Percentiles rank a stretch among this genome's conserved stretches.
Conservation (phyloP, 768 basidiomycete species). For the Amanita inopinata region DNA sequence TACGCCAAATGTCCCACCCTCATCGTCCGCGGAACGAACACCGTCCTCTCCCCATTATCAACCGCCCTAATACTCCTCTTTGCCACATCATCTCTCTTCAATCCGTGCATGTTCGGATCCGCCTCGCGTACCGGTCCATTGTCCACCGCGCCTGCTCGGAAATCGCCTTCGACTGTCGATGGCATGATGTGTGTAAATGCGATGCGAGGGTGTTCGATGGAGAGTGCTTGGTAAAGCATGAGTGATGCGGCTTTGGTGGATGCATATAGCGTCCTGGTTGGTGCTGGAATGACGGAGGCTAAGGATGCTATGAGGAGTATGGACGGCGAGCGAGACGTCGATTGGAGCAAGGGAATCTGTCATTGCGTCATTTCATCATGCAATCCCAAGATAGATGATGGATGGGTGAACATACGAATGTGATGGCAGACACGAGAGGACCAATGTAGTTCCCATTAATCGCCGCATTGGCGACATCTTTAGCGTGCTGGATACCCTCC, state of each 20-base stretch:
- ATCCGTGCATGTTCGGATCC: constrained; percentile 47
- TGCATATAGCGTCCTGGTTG: constrained; percentile 76
- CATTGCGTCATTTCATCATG: neutral
- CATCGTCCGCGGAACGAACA: constrained; percentile 48
- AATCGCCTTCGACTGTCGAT: constrained; percentile 64
- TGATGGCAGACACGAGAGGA: constrained; percentile 56
- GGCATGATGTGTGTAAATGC: constrained; percentile 55
- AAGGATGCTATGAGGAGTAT: constrained; percentile 73
- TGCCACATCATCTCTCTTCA: constrained; percentile 55
- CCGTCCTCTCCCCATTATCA: constrained; percentile 43
- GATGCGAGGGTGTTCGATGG: constrained; percentile 71
- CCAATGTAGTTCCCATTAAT: constrained; percentile 59
- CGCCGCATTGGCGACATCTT: constrained; percentile 48
- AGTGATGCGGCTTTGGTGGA: constrained; percentile 78
- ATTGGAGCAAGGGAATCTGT: constrained; percentile 69
- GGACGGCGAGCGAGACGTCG: constrained; percentile 57
- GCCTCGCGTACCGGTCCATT: constrained; percentile 32
- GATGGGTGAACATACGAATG: constrained; percentile 44
- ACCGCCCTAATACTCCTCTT: constrained; percentile 47
- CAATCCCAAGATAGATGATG: neutral
- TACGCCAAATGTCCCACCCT: constrained; percentile 45
- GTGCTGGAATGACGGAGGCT: constrained; percentile 74
- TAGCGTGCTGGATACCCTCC: constrained; percentile 50
- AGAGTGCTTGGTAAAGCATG: constrained; percentile 65
- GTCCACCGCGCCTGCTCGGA: constrained; percentile 75